phyloP scores from a whole-genome alignment of 495 filamentous ascomycete genomes.

The Neurospora sp. region DNA sequence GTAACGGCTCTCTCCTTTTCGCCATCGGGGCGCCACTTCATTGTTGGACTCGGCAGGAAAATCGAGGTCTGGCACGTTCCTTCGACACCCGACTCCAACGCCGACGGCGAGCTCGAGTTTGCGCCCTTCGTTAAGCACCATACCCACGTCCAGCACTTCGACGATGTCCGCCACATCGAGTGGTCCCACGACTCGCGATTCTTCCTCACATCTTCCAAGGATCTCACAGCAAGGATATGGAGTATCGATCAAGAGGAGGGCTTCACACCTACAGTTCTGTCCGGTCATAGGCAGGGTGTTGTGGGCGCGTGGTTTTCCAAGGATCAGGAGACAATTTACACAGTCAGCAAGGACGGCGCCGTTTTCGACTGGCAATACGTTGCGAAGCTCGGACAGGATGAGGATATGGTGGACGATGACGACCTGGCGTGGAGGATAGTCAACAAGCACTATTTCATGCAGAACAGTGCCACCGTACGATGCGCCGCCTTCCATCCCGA shows the following conservation, averaged over 20 bases:
- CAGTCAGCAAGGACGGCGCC: constrained; percentile 48
- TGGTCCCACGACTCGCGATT: constrained; percentile 96
- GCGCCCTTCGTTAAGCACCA: constrained; percentile 87
- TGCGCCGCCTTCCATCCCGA: constrained; percentile 78
- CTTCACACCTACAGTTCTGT: constrained; percentile 79
- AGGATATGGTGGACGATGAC: constrained; percentile 48
- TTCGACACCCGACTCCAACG: constrained; percentile 64
- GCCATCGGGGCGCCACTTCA: constrained; percentile 83
- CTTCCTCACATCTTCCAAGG: constrained; percentile 81
- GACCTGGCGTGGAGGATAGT: constrained; percentile 72
- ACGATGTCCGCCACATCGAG: constrained; percentile 70
- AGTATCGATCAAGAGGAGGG: constrained; percentile 78
- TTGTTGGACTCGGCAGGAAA: constrained; percentile 70
- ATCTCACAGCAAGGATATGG: constrained; percentile 90
- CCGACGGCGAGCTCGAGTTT: constrained; percentile 81
- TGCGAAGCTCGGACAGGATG: constrained; percentile 44
- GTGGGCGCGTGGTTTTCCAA: constrained; percentile 85
- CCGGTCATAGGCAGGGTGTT: constrained; percentile 81
- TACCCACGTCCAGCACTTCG: constrained; percentile 79
- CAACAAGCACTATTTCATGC: constrained; percentile 83
- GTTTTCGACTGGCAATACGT: constrained; percentile 59
- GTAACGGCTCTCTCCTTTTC: constrained; percentile 85
- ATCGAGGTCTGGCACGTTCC: constrained; percentile 95
- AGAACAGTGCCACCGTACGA: constrained; percentile 75
- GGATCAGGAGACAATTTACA: constrained; percentile 66